Evolutionary conservation across 768 basidiomycete genomes (phyloP).

Genomic region (Leccinum barrowsii): DNA sequence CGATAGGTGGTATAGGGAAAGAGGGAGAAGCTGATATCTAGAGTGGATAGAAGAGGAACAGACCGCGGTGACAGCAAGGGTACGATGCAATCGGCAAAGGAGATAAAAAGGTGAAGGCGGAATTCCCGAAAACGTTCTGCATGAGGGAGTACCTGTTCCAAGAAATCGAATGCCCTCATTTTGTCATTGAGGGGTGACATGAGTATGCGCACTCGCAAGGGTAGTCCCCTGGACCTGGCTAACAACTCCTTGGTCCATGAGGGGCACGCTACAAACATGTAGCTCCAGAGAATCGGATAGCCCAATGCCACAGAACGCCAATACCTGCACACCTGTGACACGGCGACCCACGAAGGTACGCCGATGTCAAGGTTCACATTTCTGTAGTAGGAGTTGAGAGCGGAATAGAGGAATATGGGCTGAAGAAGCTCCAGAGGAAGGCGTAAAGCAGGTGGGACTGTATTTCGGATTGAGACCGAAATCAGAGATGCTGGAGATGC

Average conservation of each 20-base stretch:
- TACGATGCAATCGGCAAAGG: background rate
- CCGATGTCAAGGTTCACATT: background rate
- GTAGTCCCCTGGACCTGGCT: background rate
- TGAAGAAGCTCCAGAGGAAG: background rate
- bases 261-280: background rate
- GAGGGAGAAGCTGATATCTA: background rate
- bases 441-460: background rate
- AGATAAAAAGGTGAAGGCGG: background rate
- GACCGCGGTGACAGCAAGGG: background rate
- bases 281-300: background rate
- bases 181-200: background rate
- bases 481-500: background rate
- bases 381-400: background rate
- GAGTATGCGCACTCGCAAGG: background rate
- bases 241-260: background rate
- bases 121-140: background rate
- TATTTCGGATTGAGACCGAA: background rate
- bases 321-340: background rate
- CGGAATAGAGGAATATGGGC: background rate
- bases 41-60: background rate
- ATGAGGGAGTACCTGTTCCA: background rate
- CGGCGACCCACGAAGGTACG: background rate
- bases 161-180: background rate
- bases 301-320: constrained; percentile 1
- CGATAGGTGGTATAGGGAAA: background rate